Conservation (phyloP, 1,284 basidiomycete species). For the Ustilago esculenta region DNA sequence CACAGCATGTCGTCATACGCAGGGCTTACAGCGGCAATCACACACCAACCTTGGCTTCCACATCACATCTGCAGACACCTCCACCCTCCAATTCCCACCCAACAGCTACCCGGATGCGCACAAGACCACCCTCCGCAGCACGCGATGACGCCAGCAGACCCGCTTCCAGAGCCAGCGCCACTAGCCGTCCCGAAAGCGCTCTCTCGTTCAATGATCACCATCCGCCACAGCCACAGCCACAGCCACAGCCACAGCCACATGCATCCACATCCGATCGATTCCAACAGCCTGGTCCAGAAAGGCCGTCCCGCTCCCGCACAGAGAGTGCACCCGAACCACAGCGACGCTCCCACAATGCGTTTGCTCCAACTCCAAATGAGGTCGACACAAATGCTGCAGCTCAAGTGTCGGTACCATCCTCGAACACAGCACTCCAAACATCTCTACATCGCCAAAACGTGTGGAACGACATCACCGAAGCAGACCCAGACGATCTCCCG, state of each 20-base stretch:
- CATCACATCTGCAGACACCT: constrained; percentile 11
- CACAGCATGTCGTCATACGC: constrained; percentile 22
- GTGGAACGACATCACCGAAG: constrained; percentile 50
- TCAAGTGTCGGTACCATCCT: not conserved
- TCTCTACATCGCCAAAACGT: constrained; percentile 50
- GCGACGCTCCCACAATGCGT: constrained; percentile 22
- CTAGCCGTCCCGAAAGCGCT: constrained; percentile 23
- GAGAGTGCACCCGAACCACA: constrained; percentile 34
- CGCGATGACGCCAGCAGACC: constrained; percentile 25
- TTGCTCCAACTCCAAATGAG: constrained; percentile 2
- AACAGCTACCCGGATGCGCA: constrained; percentile 12
- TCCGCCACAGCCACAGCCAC: too few species aligned
- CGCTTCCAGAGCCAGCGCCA: constrained; percentile 36
- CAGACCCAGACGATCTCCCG: constrained; percentile 49
- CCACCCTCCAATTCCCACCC: constrained; percentile 8
- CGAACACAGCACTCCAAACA: constrained; percentile 8
- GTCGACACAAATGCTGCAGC: not conserved
- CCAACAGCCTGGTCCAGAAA: not conserved
- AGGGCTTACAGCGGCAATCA: constrained; percentile 40
- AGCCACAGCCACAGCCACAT: not conserved
- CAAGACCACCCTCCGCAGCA: constrained; percentile 19
- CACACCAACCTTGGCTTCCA: constrained; percentile 26
- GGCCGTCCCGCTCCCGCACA: constrained; percentile 17
- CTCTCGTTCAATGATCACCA: constrained; percentile 15
- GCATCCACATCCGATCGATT: not conserved